Base-by-base conservation (phyloP, 2,329 filamentous ascomycete genomes). In the Fusarium piperis region DNA sequence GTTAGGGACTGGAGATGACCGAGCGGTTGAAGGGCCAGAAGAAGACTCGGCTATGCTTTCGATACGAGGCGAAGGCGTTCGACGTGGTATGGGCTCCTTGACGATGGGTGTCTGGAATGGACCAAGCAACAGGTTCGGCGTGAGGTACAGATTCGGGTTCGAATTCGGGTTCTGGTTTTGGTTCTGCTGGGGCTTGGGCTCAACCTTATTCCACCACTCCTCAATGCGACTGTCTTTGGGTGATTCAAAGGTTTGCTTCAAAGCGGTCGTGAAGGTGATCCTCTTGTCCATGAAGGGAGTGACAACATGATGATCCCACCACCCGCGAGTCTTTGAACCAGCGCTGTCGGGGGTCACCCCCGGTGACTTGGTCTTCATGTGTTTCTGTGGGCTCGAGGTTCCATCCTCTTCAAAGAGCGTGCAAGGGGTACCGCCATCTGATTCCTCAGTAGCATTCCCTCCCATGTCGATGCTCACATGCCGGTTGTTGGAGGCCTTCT, bases 271-370 rank as follows among this genome's bases (percentile, higher is more conserved):
- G 52, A 86, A 84, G 38, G 84, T 85, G 15, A 82, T 74, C 56
- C 73, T 80, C 75, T 73, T 85, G 75, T 87, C 84, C 16, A 81
- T 74, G 75, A 94, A 94, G 0, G 92, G 92, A 1, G 92, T 93
- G 9, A 88, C 91, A 62, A 94, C 89, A 71, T 93, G 86, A 75
- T 93, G 86, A 74, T 93, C 93, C 92, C 92, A 94, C 92, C 92
- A 94, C 20, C 92, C 92, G 66, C 86, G 85, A 28, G 91, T 91
- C 62, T 85, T 86, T 12, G 88, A 86, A 44, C 84, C 86, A 30
- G 87, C 88, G 41, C 87, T 88, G 53, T 85, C 79, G 48, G 85
- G 79, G 44, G 82, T 80, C 71, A 83, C 55, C 52, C 78, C 77
- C 10, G 79, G 75, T 9, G 78, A 80, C 58, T 82, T 84, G 15